phyloP scores from a whole-genome alignment of 331 rosid species.

The Quercus lobata region DNA sequence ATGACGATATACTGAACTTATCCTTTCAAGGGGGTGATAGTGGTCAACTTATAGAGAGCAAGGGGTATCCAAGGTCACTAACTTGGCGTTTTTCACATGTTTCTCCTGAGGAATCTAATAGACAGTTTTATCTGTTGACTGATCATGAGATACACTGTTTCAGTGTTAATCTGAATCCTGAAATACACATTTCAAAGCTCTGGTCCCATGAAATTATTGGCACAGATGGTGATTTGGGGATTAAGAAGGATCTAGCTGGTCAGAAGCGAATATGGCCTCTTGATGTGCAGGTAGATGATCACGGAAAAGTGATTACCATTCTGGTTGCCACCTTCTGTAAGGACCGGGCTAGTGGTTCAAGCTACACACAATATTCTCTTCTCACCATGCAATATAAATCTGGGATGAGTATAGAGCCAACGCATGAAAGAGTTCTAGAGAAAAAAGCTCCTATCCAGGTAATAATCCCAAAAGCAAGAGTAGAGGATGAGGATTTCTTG shows the following conservation, averaged over 20 bases:
- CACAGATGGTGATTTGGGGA: conserved; percentile 76
- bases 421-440: conserved; percentile 65
- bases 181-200: conserved; percentile 52
- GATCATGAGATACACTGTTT: conserved; percentile 81
- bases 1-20: conserved; percentile 23
- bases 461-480: conserved; percentile 91
- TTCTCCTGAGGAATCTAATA: conserved; percentile 33
- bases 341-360: conserved; percentile 85
- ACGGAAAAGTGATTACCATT: conserved; percentile 74
- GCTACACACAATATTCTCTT: conserved; percentile 91
- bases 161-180: conserved; percentile 46
- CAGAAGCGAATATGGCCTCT: conserved; percentile 94
- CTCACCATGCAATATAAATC: conserved; percentile 85
- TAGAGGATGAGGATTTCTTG: conserved; percentile 77
- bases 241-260: conserved; percentile 93
- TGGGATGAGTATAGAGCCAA: conserved; percentile 34
- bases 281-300: conserved; percentile 72
- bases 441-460: conserved; percentile 85
- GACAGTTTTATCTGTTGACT: conserved; percentile 66
- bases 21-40: conserved; percentile 46
- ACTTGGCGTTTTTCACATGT: conserved; percentile 62
- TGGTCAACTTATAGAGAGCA: conserved; percentile 37
- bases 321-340: conserved; percentile 80
- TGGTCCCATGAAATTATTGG: conserved; percentile 92
- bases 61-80: conserved; percentile 93